Conservation (phyloP, 78 protist species). For the Dictyostelium intermedium region DNA sequence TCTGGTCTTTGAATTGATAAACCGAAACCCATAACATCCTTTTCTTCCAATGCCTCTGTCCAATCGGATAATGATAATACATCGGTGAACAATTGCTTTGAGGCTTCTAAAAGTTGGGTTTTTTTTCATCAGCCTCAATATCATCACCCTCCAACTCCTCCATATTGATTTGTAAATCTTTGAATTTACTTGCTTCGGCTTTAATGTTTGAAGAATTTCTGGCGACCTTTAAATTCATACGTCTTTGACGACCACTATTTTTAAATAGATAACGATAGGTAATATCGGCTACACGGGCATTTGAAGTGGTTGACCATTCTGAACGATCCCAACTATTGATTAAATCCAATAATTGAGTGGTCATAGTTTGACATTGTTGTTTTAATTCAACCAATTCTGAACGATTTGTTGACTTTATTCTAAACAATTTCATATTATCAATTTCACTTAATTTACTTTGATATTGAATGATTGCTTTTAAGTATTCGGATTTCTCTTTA, state of each 20-base stretch:
- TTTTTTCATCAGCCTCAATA: not conserved
- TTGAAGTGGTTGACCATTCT: slow-evolving; percentile 12
- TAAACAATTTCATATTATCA: slow-evolving; percentile 21
- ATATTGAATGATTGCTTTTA: not conserved
- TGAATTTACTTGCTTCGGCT: not conserved
- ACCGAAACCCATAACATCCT: slow-evolving; percentile 75
- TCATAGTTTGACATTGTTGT: not conserved
- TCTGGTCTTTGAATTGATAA: slow-evolving; percentile 79
- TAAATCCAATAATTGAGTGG: slow-evolving; percentile 22
- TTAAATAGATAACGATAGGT: slow-evolving; percentile 61
- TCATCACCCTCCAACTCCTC: not conserved
- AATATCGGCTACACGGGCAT: slow-evolving; percentile 38
- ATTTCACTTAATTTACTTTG: not conserved
- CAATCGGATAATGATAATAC: slow-evolving; percentile 56
- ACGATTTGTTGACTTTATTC: slow-evolving; percentile 1
- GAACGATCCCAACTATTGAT: slow-evolving; percentile 48
- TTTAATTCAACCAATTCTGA: slow-evolving; percentile 26
- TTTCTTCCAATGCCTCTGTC: slow-evolving; percentile 54
- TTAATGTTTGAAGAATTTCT: slow-evolving; percentile 24
- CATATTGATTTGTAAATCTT: not conserved
- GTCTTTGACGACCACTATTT: slow-evolving; percentile 55
- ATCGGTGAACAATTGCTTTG: slow-evolving; percentile 36
- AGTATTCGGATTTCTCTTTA: not conserved
- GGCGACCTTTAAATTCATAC: slow-evolving; percentile 40
- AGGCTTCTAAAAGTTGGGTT: not conserved